Base-by-base conservation (phyloP, 208 protist species). In the Porcisia deanei region DNA sequence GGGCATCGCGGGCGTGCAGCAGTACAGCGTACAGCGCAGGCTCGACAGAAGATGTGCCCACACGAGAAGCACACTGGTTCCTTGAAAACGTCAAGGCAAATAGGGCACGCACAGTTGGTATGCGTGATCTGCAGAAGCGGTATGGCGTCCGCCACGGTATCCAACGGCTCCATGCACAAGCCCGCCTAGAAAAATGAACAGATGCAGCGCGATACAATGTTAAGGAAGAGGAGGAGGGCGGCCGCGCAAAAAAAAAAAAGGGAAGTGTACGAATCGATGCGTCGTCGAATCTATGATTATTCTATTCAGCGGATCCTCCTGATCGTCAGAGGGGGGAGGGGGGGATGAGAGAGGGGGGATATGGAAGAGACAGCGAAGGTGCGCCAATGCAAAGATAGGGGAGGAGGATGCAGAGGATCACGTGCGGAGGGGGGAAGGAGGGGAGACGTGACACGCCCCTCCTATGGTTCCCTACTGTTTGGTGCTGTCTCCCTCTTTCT, bases 11-110 rank as follows among this genome's bases (percentile, higher is more conserved):
- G 88, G 8, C 90, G 76, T 10, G 59, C 81, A 37, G 79, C 68
- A 34, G 93, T 82, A 71, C 79, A 88, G n/a, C 85, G 84, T 7
- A 57, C 49, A 22, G 84, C 85, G 69, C 92, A 96, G 20, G 41
- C 41, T 9, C 71, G 76, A 79, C 92, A 96, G 52, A 93, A 86
- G 53, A 92, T 89, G 77, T 96, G 92, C 3, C 86, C 83, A 57
- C 92, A 96, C 18, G 84, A 75, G 64, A 96, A 83, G 22, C 71
- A 68, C 5, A 90, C 78, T 3, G 92, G 88, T n/a, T 86, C 76
- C 14, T 68, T 80, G 59, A 93, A 82, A 54, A 94, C 80, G 66
- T 88, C 71, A 54, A 87, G 85, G 75, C 92, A 96, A 8, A 96
- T 77, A 49, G 82, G 63, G 73, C 92, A 96, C 37, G 63, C 45